Evolutionary conservation across 345 rosid genomes (phyloP), one percentile per base, ranked within the genome.

Genomic region (Clausena lansium): DNA sequence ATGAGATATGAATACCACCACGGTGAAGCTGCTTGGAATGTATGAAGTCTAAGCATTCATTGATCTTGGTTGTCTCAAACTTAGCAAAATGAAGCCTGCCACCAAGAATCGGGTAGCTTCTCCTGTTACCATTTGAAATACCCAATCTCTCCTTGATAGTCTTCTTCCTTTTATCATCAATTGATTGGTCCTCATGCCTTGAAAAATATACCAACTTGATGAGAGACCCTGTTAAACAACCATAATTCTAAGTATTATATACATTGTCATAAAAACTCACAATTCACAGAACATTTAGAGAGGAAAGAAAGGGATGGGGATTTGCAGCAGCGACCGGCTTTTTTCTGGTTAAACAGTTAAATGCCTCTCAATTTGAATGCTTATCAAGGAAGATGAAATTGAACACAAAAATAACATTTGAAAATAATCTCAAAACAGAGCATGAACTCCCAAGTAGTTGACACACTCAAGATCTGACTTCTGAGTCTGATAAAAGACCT

Each of bases 51-150:
- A 97, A 84, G 84, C 99, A 96, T 68, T 96, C 98, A 65, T 88
- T 91, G 35, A 96, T 88, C 83, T 96, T 96, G 86, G 80, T 71
- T 27, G 98, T 95, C 90, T 95, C 98, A 81, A 95, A 95, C 87
- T 95, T 95, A 38, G 91, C 99, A 70, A 94, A 90, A 81, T 96
- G 99, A 75, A 96, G 93, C 82, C 99, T 90, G 61, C 99, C 99
- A 73, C 98, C 98, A 86, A 96, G 98, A 86, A 94, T 81, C 61
- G 99, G 98, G 81, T 89, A 93, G 86, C 91, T 92, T 88, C 97
- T 91, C 88, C 97, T 84, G 76, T 78, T 91, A 72, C 94, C 91
- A 85, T 91, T 96, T 36, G 87, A 83, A 41, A 94, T 83, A 60
- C 93, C 94, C 77, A 91, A 81, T 76, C 93, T 91, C 87, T 94